Conservation (phyloP, 1,139 yeast species). For the Casaregolazyma suthepensis region DNA sequence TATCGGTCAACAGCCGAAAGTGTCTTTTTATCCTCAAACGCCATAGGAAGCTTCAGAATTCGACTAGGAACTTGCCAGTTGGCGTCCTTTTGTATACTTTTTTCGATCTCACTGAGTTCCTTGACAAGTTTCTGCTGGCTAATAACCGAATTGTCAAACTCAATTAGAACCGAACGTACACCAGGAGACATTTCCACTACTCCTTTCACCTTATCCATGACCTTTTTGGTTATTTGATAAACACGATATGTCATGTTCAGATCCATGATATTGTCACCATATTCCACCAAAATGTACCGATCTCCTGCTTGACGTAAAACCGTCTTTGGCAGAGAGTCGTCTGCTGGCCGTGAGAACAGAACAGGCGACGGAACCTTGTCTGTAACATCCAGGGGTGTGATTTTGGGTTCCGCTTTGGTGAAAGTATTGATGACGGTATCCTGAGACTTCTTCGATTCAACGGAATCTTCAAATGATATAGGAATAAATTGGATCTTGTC, state of each 20-base stretch:
- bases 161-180: conserved; percentile 88
- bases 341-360: conserved; percentile 38
- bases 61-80: conserved; percentile 85
- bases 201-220: conserved; percentile 52
- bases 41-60: conserved; percentile 83
- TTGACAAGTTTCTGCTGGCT: conserved; percentile 57
- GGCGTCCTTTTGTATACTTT: conserved; percentile 62
- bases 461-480: conserved; percentile 61
- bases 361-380: conserved; percentile 41
- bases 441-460: conserved; percentile 53
- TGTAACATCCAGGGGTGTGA: conserved; percentile 5
- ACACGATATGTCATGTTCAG: conserved; percentile 80
- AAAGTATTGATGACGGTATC: conserved; percentile 34
- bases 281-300: conserved; percentile 82
- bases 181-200: conserved; percentile 95
- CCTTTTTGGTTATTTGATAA: conserved; percentile 71
- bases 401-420: conserved; percentile 9
- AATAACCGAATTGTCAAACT: conserved; percentile 58
- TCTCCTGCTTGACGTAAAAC: conserved; percentile 97
- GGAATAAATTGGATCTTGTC: conserved; percentile 73
- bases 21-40: conserved; percentile 87
- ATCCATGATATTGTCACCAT: conserved; percentile 84
- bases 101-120: conserved; percentile 65
- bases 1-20: conserved; percentile 85
- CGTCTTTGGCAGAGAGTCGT: conserved; percentile 58